Evolutionary conservation across 2,329 filamentous ascomycete genomes (phyloP), one percentile per base, ranked within the genome.

Genomic region (Chaetomium globosum): DNA sequence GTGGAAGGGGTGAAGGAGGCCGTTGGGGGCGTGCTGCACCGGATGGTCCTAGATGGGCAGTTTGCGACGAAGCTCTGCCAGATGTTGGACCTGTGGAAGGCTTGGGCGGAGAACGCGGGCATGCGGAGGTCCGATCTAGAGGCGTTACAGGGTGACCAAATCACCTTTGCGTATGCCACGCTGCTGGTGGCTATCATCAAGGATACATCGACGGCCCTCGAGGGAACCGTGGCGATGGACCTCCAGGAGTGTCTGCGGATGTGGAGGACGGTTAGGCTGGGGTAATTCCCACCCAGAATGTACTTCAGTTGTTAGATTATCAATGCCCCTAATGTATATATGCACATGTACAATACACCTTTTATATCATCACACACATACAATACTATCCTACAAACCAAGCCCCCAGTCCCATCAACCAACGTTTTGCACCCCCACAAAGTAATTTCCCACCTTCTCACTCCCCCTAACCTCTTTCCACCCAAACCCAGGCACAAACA

Each of bases 361-460:
- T 19, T 3, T 43, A 10, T 56, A 56, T 39, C 26, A 26, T 12
- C 23, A 13, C 4, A 12, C 31, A 51, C 30, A 61, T 48, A 59
- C 46, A 60, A 31, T 31, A 59, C 23, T 31, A 60, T 26, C 28
- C 9, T 33, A 39, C 12, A 30, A 51, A 1, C n/a, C 23, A n/a
- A 12, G 10, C 28, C 55, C 43, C 23, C 43, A n/a, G n/a, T 16
- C 39, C 39, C 39, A 43, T 59, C 54, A 66, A 23, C 12, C 64
- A 16, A 68, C 72, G 74, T 70, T 78, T 78, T 88, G 86, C 52
- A 97, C 88, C 9, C 86, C 95, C 76, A 97, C 96, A 77, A 99
- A 98, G 79, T 98, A 99, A 77, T 99, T 99, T 10, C 94, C 94
- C 74, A 92, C 87, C 74, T 86, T 87, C 80, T 98, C 94, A 72